These are phyloP conservation scores for Sherardia arvensis DNA, from an alignment of 257 asterid genomes.

Conservation along the genomic window DNA sequence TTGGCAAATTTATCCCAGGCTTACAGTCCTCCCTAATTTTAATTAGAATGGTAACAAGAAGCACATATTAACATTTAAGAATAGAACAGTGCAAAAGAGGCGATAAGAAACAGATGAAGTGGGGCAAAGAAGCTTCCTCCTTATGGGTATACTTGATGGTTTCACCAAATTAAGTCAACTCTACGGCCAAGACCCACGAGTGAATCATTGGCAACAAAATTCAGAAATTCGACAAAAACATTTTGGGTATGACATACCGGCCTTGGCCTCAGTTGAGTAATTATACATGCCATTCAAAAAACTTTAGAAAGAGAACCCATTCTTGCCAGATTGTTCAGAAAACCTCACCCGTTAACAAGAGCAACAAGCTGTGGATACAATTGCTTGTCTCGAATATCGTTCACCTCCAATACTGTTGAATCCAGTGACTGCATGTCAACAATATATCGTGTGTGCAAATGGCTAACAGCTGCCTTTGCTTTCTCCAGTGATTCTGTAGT, in stretches of 20 bases:
- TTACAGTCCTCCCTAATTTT: background rate
- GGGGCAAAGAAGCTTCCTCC: background rate
- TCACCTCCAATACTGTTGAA: conserved; percentile 82
- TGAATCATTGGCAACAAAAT: background rate
- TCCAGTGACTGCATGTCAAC: conserved; percentile 98
- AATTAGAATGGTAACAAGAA: background rate
- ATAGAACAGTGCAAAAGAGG: background rate
- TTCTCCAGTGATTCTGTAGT: conserved; percentile 78
- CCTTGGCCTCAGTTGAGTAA: background rate
- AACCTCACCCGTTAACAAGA: conserved; percentile 72
- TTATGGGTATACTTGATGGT: background rate
- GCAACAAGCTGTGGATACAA: conserved; percentile 79
- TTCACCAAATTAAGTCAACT: background rate
- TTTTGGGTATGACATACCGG: background rate
- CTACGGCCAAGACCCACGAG: background rate
- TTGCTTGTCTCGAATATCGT: conserved; percentile 88
- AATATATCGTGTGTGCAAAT: conserved; percentile 84
- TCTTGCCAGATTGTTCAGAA: background rate
- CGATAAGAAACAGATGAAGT: too few relatives aligned
- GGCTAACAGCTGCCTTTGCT: conserved; percentile 94
- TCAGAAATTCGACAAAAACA: background rate
- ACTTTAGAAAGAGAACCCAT: background rate
- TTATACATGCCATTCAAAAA: background rate
- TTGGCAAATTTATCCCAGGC: background rate
- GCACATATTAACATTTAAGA: background rate